phyloP scores from a whole-genome alignment of 1,139 yeast species.

The Saccharomyces hybrid region DNA sequence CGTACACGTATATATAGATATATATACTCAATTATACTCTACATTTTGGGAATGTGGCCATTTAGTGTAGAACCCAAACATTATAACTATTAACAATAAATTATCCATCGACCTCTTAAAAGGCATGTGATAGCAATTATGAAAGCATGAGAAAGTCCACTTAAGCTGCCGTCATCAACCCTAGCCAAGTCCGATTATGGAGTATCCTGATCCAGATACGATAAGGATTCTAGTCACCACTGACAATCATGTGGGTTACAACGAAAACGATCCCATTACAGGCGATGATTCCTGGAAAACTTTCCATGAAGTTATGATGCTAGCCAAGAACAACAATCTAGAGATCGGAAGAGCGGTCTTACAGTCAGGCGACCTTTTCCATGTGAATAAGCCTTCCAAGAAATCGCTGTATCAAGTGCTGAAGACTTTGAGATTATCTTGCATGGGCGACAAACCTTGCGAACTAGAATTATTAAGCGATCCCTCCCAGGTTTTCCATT shows the following conservation, averaged over 20 bases:
- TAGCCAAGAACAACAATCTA: slow-evolving; percentile 57
- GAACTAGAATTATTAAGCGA: slow-evolving; percentile 80
- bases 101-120: not conserved
- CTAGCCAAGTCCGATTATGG: slow-evolving; percentile 10
- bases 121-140: not conserved
- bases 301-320: slow-evolving; percentile 67
- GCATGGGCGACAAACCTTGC: slow-evolving; percentile 84
- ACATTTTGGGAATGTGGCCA: not conserved
- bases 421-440: slow-evolving; percentile 57
- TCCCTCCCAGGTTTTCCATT: slow-evolving; percentile 47
- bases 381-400: slow-evolving; percentile 80
- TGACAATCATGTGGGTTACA: slow-evolving; percentile 93
- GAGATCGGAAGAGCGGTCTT: no score
- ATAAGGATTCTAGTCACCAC: slow-evolving; percentile 77
- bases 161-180: not conserved
- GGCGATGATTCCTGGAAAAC: slow-evolving; percentile 88
- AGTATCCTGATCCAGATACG: slow-evolving; percentile 42
- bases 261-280: slow-evolving; percentile 80
- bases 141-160: not conserved
- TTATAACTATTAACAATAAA: not conserved
- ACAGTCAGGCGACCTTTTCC: slow-evolving; percentile 92
- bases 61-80: not conserved
- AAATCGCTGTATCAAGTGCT: slow-evolving; percentile 82
- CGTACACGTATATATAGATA: not conserved
- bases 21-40: not conserved